A percentile compares a stretch with the other conserved stretches of the same genome.
Conservation (phyloP, 2,329 filamentous ascomycete genomes). For the Fusarium sp. region DNA sequence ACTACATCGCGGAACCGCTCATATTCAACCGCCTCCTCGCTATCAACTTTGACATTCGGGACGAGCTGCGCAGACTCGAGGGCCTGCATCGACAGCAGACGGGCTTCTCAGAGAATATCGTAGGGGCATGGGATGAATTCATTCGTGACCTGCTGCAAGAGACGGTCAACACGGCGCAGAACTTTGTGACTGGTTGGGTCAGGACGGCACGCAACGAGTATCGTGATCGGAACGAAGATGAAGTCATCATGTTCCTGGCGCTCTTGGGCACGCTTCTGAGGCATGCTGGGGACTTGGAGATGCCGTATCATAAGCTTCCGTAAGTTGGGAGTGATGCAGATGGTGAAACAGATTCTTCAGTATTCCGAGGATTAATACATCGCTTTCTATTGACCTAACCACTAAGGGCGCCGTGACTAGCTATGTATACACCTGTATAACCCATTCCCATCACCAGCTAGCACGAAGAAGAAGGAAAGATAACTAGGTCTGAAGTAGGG, state of each 20-base stretch:
- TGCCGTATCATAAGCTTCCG: too few species aligned
- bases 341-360: too few species aligned
- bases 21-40: slow-evolving; percentile 8
- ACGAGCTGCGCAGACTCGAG: slow-evolving; percentile 12
- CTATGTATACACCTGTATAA: too few species aligned
- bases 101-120: slow-evolving; percentile 5
- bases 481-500: too few species aligned
- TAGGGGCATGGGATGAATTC: slow-evolving; percentile 20
- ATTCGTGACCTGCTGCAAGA: slow-evolving; percentile 15
- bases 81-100: slow-evolving; percentile 6
- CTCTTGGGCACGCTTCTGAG: slow-evolving; percentile 13
- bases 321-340: too few species aligned
- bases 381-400: too few species aligned
- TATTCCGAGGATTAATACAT: too few species aligned
- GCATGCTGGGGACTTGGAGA: too few species aligned
- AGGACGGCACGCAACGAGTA: slow-evolving; percentile 39
- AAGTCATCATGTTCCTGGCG: slow-evolving; percentile 8
- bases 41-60: slow-evolving; percentile 17
- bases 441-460: too few species aligned
- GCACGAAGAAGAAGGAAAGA: too few species aligned
- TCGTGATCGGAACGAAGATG: slow-evolving; percentile 51
- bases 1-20: slow-evolving; percentile 11
- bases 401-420: too few species aligned
- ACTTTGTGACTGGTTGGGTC: slow-evolving; percentile 13
- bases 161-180: slow-evolving; percentile 5